Conservation (phyloP, 352 stramenopile species). For the Phytophthora cactorum region DNA sequence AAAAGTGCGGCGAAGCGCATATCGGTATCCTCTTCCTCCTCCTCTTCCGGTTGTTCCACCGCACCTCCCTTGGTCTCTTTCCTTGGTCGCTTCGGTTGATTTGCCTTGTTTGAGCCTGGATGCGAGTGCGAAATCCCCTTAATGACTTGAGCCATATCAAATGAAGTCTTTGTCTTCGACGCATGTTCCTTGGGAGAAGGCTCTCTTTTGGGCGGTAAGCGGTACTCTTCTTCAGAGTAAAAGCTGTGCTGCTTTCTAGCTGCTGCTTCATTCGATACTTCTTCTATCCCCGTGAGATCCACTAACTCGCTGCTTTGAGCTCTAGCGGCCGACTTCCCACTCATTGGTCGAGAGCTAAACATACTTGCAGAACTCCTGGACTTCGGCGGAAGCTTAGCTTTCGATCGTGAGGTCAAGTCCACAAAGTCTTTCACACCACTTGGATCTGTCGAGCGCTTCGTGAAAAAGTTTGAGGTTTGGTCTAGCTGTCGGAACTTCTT, state of each 20-base stretch:
- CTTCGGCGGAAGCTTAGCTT: constrained; percentile 25
- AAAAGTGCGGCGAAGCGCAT: constrained; percentile 72
- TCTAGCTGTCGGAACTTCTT: constrained; percentile 74
- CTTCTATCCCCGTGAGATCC: constrained; percentile 52
- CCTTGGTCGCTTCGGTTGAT: constrained; percentile 15
- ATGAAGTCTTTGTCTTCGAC: constrained; percentile 45
- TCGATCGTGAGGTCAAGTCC: constrained; percentile 34
- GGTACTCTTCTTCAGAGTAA: constrained; percentile 72
- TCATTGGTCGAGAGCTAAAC: constrained; percentile 52
- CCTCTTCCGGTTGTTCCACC: constrained; percentile 40
- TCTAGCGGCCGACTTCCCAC: constrained; percentile 61
- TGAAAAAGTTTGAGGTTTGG: constrained; percentile 62
- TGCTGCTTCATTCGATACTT: constrained; percentile 53
- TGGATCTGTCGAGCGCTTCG: constrained; percentile 36
- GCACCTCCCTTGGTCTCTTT: constrained; percentile 9
- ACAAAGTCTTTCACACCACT: constrained; percentile 16
- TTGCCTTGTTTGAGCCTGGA: constrained; percentile 33
- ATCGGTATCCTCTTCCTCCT: constrained; percentile 58
- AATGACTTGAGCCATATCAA: constrained; percentile 73
- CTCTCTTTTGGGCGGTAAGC: constrained; percentile 23
- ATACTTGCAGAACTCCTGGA: constrained; percentile 20
- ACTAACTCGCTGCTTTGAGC: constrained; percentile 49
- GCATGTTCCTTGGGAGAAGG: constrained; percentile 26
- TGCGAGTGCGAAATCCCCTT: constrained; percentile 66
- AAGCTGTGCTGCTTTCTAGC: constrained; percentile 77